These are phyloP conservation scores for Colletotrichum endophyticum DNA, from an alignment of 2,329 filamentous ascomycete genomes.

Conservation along the genomic window DNA sequence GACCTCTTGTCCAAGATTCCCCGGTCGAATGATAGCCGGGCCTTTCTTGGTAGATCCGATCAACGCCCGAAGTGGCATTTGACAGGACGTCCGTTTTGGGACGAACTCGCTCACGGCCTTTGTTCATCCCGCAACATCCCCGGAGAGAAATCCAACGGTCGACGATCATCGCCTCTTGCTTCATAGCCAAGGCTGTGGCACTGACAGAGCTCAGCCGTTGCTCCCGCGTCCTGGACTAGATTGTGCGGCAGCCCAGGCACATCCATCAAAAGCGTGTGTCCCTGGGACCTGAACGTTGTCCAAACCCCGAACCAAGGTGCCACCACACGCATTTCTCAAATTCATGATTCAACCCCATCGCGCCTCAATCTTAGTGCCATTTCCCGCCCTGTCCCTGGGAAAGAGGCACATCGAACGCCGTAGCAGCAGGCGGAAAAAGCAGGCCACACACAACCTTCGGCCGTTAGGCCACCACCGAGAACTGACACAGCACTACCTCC, in stretches of 20 bases:
- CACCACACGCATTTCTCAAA: not conserved
- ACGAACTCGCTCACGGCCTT: not conserved
- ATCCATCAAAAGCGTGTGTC: not conserved
- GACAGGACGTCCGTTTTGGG: not conserved
- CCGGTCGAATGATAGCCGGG: not conserved
- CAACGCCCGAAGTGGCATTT: not conserved
- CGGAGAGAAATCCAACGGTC: not conserved
- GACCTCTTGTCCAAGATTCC: not conserved
- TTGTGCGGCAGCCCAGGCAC: not conserved
- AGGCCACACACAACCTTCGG: not conserved
- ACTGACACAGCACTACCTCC: not conserved
- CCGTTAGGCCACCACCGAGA: not conserved
- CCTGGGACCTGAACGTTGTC: not conserved
- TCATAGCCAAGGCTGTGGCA: not conserved
- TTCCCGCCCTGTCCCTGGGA: not conserved
- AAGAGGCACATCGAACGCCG: not conserved
- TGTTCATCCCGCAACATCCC: not conserved
- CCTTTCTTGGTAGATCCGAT: not conserved
- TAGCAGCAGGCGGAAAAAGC: not conserved
- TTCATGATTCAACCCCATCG: not conserved
- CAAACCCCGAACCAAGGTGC: not conserved
- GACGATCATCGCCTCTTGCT: not conserved
- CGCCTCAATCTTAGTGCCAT: slow-evolving; percentile 1
- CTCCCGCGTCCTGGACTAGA: not conserved
- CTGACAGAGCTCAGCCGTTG: not conserved